Conservation (phyloP, 108 stramenopile species). For the Aurantiochytrium sp. region DNA sequence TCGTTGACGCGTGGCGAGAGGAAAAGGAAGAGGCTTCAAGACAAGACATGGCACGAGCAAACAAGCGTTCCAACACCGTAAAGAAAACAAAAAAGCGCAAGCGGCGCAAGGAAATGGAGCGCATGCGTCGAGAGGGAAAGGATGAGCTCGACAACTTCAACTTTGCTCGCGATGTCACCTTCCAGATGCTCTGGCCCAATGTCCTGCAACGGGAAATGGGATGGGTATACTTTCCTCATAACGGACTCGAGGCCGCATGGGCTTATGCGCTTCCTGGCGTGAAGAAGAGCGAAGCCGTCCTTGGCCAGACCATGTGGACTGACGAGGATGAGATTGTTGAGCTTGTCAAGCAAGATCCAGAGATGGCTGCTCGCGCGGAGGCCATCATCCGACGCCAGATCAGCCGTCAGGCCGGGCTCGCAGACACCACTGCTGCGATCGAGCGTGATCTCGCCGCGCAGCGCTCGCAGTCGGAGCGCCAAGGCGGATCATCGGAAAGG, state of each 20-base stretch:
- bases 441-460: too few relatives aligned
- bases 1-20: neutral
- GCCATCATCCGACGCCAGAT: neutral
- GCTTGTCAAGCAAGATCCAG: neutral
- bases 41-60: neutral
- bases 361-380: neutral
- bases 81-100: neutral
- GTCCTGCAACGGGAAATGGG: neutral
- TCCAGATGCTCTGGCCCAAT: neutral
- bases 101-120: neutral
- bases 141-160: neutral
- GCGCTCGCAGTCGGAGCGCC: too few relatives aligned
- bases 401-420: neutral
- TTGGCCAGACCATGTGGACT: neutral
- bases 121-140: neutral
- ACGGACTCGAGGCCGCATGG: neutral
- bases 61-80: neutral
- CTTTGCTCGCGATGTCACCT: neutral
- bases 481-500: too few relatives aligned
- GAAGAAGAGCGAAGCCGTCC: neutral
- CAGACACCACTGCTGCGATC: neutral
- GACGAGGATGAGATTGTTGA: neutral
- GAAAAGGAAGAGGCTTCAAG: neutral
- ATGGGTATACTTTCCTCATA: neutral
- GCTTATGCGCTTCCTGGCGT: neutral